phyloP scores from a whole-genome alignment of 208 protist species.

The Acanthamoeba triangularis region DNA sequence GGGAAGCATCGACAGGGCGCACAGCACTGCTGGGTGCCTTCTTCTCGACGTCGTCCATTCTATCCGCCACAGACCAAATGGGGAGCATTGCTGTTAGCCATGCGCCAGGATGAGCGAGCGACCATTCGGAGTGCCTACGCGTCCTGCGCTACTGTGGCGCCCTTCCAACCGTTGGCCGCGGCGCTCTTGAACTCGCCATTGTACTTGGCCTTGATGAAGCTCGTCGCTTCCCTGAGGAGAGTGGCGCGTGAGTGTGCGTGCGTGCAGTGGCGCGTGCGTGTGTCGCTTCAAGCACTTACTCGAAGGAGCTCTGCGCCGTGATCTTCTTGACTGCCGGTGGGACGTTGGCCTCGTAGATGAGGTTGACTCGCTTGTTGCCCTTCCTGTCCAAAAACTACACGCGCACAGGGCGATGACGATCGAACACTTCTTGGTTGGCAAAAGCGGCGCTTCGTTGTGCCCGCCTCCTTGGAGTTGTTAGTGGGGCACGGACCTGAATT shows the following conservation, averaged over 20 bases:
- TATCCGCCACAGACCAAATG: neutral
- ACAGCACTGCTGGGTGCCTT: neutral
- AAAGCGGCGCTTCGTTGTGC: neutral
- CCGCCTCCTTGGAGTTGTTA: too few species aligned
- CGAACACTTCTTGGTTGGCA: neutral
- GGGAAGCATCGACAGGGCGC: neutral
- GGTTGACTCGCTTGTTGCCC: constrained; percentile 42
- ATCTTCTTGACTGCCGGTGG: neutral
- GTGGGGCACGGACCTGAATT: neutral
- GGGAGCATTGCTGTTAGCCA: too few species aligned
- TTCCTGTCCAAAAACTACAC: constrained; percentile 24
- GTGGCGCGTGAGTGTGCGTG: neutral
- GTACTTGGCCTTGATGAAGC: constrained; percentile 60
- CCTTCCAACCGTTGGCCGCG: constrained; percentile 48
- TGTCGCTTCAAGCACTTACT: neutral
- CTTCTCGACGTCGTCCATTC: neutral
- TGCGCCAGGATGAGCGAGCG: neutral
- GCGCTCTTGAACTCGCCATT: constrained; percentile 53
- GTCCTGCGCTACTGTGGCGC: constrained; percentile 30
- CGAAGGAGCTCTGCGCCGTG: constrained; percentile 51
- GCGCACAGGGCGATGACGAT: neutral
- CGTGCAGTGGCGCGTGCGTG: neutral
- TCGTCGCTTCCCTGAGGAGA: neutral
- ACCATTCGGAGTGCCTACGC: neutral
- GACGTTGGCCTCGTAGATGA: constrained; percentile 44